Base-by-base conservation (phyloP, 176 grass and related monocot genomes). In the Avena sativa region DNA sequence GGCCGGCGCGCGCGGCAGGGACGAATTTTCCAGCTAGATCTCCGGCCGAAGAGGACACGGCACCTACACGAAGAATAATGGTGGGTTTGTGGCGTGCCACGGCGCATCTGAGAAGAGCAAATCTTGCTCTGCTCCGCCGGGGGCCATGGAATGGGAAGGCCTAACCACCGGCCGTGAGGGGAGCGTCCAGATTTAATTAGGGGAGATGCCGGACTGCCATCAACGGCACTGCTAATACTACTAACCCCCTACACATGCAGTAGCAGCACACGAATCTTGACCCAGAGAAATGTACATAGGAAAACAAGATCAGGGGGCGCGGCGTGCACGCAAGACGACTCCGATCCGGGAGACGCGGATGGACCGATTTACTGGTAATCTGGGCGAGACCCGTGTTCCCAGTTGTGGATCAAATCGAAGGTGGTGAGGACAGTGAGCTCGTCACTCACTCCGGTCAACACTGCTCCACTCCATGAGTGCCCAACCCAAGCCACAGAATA, bases 281-380 rank as follows among this genome's bases (percentile, higher is more conserved):
- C 48, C 48, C 20, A 1, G 3, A 68, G 16, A 21, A 83, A 71
- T 44, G 26, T 17, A 23, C 23, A 23, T 23, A 44, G 32, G 43
- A 11, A 26, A 17, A 26, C 28, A 28, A 47, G 2, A 46, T 84
- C 43, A 50, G 34, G 25, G 70, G 23, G 23, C 23, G 71, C n/a
- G 62, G 77, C 78, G 83, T 69, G 83, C 78, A 86, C 61, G 83
- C 70, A 40, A 66, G 50, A 23, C 77, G 19, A 70, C 15, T 2
- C 8, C 52, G 9, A 23, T 86, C 67, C 14, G 82, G 82, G 36
- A 6, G 68, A 84, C 68, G 36, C 68, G n/a, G 81, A 10, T 9
- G 0, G 66, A 17, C 66, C 26, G 28, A 5, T 56, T 25, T 50
- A 46, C 70, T 23, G 19, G 67, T 46, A 49, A 26, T 26, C 47